A percentile compares a stretch with the other conserved stretches of the same genome.
Conservation (phyloP, 306 rosid species). For the Corylus avellana region DNA sequence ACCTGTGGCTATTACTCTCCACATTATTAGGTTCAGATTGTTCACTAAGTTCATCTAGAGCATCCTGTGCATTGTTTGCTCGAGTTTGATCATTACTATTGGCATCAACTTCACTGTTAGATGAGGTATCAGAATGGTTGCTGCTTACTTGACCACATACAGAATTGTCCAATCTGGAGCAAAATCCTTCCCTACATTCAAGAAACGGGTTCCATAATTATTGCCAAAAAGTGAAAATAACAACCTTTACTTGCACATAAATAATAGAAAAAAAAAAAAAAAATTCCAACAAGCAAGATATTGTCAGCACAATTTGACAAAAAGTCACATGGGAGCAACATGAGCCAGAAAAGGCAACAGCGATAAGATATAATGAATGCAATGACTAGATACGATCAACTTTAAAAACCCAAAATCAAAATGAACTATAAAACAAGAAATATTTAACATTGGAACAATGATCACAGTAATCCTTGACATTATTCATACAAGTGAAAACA, state of each 20-base stretch:
- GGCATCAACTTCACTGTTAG: constrained; percentile 40
- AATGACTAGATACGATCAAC: not conserved
- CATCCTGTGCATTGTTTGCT: constrained; percentile 45
- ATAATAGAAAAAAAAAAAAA: not conserved
- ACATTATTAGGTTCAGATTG: constrained; percentile 38
- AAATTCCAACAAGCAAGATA: not conserved
- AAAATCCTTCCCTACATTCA: constrained; percentile 77
- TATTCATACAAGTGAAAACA: not conserved
- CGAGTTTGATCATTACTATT: constrained; percentile 43
- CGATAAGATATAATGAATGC: not conserved
- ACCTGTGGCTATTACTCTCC: constrained; percentile 40
- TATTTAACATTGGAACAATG: not conserved
- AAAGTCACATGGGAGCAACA: not conserved
- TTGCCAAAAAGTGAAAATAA: not conserved
- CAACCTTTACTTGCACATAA: not conserved
- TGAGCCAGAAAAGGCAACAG: not conserved
- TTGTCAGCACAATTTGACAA: not conserved
- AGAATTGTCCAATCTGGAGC: constrained; percentile 60
- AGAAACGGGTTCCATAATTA: constrained; percentile 27
- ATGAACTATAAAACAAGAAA: too few species aligned
- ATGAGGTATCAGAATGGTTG: constrained; percentile 51
- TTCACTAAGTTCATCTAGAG: constrained; percentile 40
- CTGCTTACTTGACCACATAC: constrained; percentile 54
- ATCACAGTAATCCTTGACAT: not conserved
- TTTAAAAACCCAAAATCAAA: not conserved